Evolutionary conservation across 345 rosid genomes (phyloP), one percentile per base, ranked within the genome.

Genomic region (Hypericum perforatum): DNA sequence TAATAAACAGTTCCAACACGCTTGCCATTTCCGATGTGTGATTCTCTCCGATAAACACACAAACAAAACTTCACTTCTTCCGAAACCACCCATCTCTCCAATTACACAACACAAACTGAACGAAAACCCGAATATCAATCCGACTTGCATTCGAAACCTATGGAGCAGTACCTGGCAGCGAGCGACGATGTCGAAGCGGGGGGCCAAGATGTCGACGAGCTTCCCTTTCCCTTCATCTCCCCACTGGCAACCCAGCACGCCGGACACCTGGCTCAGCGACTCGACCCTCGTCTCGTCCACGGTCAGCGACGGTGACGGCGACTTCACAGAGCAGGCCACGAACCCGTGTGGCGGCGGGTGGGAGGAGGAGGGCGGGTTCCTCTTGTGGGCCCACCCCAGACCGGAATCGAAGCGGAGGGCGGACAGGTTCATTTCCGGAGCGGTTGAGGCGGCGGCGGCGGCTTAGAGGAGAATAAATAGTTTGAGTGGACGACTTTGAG

Each of bases 191-290:
- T 92, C 91, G 63, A 92, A 92, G 38, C 88, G 98, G 39, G 73
- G 61, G 16, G 95, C 95, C 57, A 92, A 72, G 65, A 92, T 83
- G 62, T 85, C 98, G 45, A 92, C 98, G 60, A 92, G 96, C 49
- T 92, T 92, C 59, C 98, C 98, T 69, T 92, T 92, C 10, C 98
- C 98, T 59, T 92, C 98, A 59, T 92, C 98, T 2, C 98, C 96
- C 98, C 98, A 92, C 63, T 92, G 98, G 41, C 75, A 71, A 37
- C 98, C 96, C 41, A 92, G 61, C 11, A 92, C 96, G 49, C 95
- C 98, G 1, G 98, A 73, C 0, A 88, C 96, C 71, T 85, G 96
- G 62, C 94, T 80, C 57, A 92, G 78, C 3, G 90, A 83, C 1
- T 54, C 80, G 67, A 88, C 78, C 16, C 55, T 54, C 52, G 74